Conservation (phyloP, 208 protist genomes). For the Leishmania tropica region DNA sequence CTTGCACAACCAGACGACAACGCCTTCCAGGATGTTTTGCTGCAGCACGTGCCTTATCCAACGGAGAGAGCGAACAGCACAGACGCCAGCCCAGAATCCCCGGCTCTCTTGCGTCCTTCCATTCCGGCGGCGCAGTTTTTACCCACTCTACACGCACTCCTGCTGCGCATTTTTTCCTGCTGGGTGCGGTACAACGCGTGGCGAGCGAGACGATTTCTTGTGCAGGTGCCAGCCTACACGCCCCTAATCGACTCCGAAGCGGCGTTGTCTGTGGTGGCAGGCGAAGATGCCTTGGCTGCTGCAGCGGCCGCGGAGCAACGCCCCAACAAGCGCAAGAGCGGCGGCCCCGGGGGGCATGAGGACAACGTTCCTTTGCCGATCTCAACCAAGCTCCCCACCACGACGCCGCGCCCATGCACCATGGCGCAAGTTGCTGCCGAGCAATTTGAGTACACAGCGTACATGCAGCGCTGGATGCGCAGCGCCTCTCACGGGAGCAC, state of each 20-base stretch:
- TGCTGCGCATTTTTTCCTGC: conserved; percentile 33
- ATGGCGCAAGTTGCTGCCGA: conserved; percentile 47
- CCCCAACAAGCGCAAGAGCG: conserved; percentile 20
- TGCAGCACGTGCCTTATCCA: conserved; percentile 29
- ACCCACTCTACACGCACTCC: conserved; percentile 13
- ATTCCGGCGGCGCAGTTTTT: conserved; percentile 35
- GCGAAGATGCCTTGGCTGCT: conserved; percentile 3
- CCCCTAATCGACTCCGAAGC: conserved; percentile 38
- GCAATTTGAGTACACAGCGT: conserved; percentile 31
- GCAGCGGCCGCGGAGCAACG: conserved; percentile 3
- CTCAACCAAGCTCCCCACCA: conserved; percentile 2
- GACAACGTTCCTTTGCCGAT: not conserved
- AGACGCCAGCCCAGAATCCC: not conserved
- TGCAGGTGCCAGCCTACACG: conserved; percentile 48
- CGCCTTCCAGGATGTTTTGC: conserved; percentile 23
- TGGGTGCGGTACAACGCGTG: conserved; percentile 39
- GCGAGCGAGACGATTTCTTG: conserved; percentile 13
- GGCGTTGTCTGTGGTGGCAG: not conserved
- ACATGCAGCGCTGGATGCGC: conserved; percentile 21
- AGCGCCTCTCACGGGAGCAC: not conserved
- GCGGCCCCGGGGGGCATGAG: not conserved
- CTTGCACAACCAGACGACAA: conserved; percentile 5
- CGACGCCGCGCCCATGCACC: conserved; percentile 6
- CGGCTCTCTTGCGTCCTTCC: conserved; percentile 13
- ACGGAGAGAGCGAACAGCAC: conserved; percentile 7